These are phyloP conservation scores for Mycena haematopus DNA, from an alignment of 768 basidiomycete species.

Conservation along the genomic window DNA sequence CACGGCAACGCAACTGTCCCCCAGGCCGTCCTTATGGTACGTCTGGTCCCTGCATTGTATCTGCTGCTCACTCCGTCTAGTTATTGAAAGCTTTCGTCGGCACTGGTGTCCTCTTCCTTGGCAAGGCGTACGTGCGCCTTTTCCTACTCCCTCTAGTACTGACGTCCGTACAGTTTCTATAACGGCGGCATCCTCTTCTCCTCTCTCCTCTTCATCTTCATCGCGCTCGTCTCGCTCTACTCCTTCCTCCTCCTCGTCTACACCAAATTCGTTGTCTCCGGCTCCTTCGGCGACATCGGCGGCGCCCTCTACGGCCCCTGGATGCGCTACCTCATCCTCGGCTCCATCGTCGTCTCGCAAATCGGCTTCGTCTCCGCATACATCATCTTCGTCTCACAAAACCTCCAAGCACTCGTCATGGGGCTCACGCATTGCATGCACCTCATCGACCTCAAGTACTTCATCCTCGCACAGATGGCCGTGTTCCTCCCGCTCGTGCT, in stretches of 20 bases:
- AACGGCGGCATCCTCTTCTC: slow-evolving; percentile 97
- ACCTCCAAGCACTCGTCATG: slow-evolving; percentile 78
- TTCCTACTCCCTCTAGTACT: background rate
- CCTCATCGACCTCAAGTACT: slow-evolving; percentile 72
- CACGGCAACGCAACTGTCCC: slow-evolving; percentile 89
- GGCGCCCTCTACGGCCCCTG: slow-evolving; percentile 89
- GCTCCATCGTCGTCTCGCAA: slow-evolving; percentile 88
- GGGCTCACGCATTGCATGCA: slow-evolving; percentile 80
- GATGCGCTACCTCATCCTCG: slow-evolving; percentile 91
- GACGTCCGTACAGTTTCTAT: slow-evolving; percentile 67
- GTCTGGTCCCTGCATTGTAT: slow-evolving; percentile 28
- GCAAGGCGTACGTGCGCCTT: slow-evolving; percentile 75
- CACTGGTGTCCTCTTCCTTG: slow-evolving; percentile 94
- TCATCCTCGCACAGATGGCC: slow-evolving; percentile 83
- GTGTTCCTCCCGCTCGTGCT: slow-evolving; percentile 91
- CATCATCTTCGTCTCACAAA: slow-evolving; percentile 95
- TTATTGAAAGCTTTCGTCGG: slow-evolving; percentile 94
- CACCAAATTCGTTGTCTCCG: slow-evolving; percentile 87
- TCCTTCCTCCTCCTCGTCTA: slow-evolving; percentile 91
- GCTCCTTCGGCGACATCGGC: slow-evolving; percentile 97
- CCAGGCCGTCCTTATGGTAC: slow-evolving; percentile 92
- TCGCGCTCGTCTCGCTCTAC: slow-evolving; percentile 88
- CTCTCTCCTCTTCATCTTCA: slow-evolving; percentile 71
- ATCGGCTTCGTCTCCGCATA: slow-evolving; percentile 91
- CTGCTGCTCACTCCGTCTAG: slow-evolving; percentile 44